Evolutionary conservation across 306 rosid genomes (phyloP).

Genomic region (Medicago arabica): DNA sequence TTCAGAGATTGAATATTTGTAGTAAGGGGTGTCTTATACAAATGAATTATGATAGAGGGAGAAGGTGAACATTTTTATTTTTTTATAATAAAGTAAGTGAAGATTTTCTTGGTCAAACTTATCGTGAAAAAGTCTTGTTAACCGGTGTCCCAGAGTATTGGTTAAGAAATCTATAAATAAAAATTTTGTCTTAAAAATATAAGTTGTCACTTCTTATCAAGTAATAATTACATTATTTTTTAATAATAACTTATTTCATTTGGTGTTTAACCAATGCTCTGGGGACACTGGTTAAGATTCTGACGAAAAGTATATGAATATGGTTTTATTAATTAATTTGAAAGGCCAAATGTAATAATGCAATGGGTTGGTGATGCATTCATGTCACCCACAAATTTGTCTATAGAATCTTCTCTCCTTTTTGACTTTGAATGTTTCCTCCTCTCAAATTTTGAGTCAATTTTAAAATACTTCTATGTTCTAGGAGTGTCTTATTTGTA

Average conservation of each 20-base stretch:
- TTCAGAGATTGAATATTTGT: not conserved
- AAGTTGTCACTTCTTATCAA: too few species aligned
- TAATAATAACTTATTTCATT: too few species aligned
- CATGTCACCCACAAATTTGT: not conserved
- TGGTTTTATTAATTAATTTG: not conserved
- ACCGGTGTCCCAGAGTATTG: too few species aligned
- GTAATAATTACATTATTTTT: too few species aligned
- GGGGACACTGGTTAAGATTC: too few species aligned
- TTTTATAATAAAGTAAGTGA: not conserved
- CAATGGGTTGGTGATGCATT: not conserved
- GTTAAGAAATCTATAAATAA: too few species aligned
- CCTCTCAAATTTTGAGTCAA: not conserved
- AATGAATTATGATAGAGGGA: not conserved
- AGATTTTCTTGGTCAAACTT: not conserved
- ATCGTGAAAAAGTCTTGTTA: not conserved
- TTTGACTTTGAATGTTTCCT: not conserved
- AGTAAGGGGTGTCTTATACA: not conserved
- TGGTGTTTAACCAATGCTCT: too few species aligned
- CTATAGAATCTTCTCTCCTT: not conserved
- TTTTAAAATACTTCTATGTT: not conserved
- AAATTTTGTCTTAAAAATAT: too few species aligned
- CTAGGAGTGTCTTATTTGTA: too few species aligned
- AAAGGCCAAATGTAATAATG: not conserved
- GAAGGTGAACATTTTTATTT: not conserved
- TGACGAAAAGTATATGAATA: not conserved